phyloP scores from a whole-genome alignment of 495 filamentous ascomycete species.

The Lophiotrema nucula region DNA sequence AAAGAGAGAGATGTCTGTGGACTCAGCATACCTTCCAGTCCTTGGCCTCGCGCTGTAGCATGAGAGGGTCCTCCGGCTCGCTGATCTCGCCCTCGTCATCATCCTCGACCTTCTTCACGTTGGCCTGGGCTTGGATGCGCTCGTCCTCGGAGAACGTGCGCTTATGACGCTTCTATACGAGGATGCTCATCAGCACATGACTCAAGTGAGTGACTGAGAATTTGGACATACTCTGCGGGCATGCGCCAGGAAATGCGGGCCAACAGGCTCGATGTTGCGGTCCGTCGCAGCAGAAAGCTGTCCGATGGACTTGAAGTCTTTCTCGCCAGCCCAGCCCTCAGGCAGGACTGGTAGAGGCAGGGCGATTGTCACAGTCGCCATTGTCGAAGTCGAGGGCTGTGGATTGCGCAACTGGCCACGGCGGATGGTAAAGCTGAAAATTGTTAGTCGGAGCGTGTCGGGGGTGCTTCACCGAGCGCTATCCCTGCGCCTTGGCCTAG shows the following conservation, averaged over 20 bases:
- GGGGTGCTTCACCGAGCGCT: background rate
- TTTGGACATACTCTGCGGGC: constrained; percentile 71
- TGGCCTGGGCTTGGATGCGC: constrained; percentile 89
- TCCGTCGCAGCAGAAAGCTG: constrained; percentile 66
- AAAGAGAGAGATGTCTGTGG: background rate
- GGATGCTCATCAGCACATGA: constrained; percentile 24
- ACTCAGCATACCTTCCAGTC: constrained; percentile 86
- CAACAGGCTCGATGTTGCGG: constrained; percentile 89
- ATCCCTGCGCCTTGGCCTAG: background rate
- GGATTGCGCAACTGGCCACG: background rate
- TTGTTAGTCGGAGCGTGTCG: background rate
- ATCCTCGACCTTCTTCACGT: constrained; percentile 92
- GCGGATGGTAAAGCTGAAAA: background rate
- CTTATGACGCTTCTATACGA: constrained; percentile 74
- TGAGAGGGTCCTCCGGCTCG: constrained; percentile 86
- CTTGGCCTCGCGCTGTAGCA: constrained; percentile 90
- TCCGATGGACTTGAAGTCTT: constrained; percentile 82
- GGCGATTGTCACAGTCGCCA: constrained; percentile 80
- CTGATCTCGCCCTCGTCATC: constrained; percentile 86
- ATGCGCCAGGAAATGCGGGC: constrained; percentile 96
- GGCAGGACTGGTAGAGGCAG: constrained; percentile 81
- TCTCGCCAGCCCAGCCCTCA: constrained; percentile 80
- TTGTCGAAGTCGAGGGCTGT: constrained; percentile 49
- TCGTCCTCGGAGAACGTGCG: constrained; percentile 99
- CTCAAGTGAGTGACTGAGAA: constrained; percentile 13